A percentile compares a stretch with the other conserved stretches of the same genome.
Evolutionary conservation across 2,329 filamentous ascomycete genomes (phyloP).

Genomic region (Aspergillus sp.): DNA sequence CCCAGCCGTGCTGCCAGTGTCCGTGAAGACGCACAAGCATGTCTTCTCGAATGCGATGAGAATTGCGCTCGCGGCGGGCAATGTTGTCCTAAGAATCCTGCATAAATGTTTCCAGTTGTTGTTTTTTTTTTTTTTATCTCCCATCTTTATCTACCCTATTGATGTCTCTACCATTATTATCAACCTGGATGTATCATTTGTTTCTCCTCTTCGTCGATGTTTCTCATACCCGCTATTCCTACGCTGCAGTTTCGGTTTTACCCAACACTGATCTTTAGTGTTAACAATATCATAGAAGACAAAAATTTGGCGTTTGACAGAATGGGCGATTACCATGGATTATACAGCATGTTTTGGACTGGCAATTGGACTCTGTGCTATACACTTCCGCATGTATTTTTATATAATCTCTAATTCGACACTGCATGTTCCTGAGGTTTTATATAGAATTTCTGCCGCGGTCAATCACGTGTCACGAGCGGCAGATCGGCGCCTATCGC

Average conservation of each 20-base stretch:
- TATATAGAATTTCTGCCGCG: too few relatives aligned
- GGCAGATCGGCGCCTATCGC: too few relatives aligned
- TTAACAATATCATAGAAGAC: neutral
- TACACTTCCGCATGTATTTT: conserved; percentile 1
- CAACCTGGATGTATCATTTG: conserved; percentile 1
- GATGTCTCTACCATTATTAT: conserved; percentile 3
- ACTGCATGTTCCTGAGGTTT: conserved; percentile 1
- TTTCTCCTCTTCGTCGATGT: neutral
- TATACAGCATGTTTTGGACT: neutral
- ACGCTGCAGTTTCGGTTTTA: conserved; percentile 6
- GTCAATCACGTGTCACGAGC: too few relatives aligned
- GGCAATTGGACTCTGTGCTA: conserved; percentile 1
- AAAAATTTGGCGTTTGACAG: neutral
- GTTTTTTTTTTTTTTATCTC: neutral
- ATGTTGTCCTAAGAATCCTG: conserved; percentile 34
- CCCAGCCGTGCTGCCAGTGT: conserved; percentile 32
- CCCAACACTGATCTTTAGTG: conserved; percentile 12
- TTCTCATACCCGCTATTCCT: conserved; percentile 2
- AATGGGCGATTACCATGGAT: neutral
- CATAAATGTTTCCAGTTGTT: conserved; percentile 6
- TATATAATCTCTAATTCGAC: conserved; percentile 6
- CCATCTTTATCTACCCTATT: conserved; percentile 1
- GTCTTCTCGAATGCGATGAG: conserved; percentile 44
- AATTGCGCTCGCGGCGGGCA: conserved; percentile 36
- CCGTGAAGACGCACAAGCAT: conserved; percentile 32